Percentiles rank a stretch among this genome's conserved stretches.
phyloP scores from a whole-genome alignment of 148 eudicot species.

The Silene conica region DNA sequence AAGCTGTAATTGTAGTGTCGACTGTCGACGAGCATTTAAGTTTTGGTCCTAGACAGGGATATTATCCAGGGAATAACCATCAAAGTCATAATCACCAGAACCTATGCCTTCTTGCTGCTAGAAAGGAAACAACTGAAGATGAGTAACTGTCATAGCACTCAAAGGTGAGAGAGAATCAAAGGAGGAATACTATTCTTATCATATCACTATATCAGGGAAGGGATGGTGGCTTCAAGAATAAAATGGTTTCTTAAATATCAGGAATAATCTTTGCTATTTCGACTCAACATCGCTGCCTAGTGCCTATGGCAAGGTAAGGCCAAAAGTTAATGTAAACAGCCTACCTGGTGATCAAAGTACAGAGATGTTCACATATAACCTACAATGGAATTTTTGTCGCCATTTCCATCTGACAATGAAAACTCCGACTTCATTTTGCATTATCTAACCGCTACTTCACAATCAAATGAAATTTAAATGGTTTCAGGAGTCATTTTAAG shows the following conservation, averaged over 20 bases:
- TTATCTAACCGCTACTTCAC: too few relatives aligned
- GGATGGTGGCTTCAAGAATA: not conserved
- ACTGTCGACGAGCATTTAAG: not conserved
- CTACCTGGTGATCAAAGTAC: not conserved
- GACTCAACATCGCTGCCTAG: not conserved
- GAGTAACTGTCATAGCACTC: not conserved
- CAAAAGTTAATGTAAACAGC: not conserved
- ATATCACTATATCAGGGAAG: not conserved
- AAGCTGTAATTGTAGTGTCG: conserved; percentile 9
- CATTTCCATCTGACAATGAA: not conserved
- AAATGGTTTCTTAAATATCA: not conserved
- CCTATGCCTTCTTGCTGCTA: conserved; percentile 11
- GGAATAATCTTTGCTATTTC: not conserved
- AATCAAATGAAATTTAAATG: too few relatives aligned
- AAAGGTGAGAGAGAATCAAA: not conserved
- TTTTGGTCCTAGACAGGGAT: conserved; percentile 7
- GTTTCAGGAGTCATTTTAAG: not conserved
- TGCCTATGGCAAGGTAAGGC: not conserved
- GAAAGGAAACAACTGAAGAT: conserved; percentile 1
- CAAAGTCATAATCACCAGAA: conserved; percentile 8
- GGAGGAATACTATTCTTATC: not conserved
- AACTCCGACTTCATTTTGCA: too few relatives aligned
- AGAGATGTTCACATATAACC: not conserved
- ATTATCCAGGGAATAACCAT: conserved; percentile 17
- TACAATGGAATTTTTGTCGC: not conserved